phyloP scores from a whole-genome alignment of 129 eudicot genomes.

The Oenanthe sinensis region DNA sequence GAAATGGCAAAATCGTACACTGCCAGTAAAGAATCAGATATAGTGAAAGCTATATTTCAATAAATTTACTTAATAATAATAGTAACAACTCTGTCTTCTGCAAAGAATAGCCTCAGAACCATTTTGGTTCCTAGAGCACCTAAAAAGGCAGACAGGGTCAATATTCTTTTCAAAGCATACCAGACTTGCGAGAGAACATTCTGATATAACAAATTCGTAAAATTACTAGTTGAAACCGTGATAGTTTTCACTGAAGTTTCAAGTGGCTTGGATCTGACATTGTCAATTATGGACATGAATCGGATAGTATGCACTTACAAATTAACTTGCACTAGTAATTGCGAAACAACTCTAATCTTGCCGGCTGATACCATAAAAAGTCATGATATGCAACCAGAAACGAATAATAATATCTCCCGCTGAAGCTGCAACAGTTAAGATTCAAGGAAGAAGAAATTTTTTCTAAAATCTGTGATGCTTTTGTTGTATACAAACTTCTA shows the following conservation, averaged over 20 bases:
- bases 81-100: conserved; percentile 1
- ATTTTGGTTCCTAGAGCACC: conserved; percentile 9
- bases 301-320: conserved; percentile 15
- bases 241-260: conserved; percentile 10
- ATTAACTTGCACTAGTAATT: not conserved
- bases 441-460: too few relatives aligned
- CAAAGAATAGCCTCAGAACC: conserved; percentile 10
- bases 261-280: not conserved
- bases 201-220: conserved; percentile 7
- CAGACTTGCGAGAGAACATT: conserved; percentile 10
- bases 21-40: too few relatives aligned
- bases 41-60: too few relatives aligned
- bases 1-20: conserved; percentile 70
- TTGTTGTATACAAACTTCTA: too few relatives aligned
- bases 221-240: conserved; percentile 8
- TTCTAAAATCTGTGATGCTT: too few relatives aligned
- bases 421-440: too few relatives aligned
- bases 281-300: conserved; percentile 17
- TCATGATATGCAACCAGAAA: conserved; percentile 15
- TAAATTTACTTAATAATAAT: conserved; percentile 12
- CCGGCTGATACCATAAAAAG: conserved; percentile 14
- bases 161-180: conserved; percentile 14
- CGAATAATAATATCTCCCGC: too few relatives aligned
- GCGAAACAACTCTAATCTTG: conserved; percentile 11
- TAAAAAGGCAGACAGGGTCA: conserved; percentile 17